Evolutionary conservation across 2,329 filamentous ascomycete species (phyloP).

Genomic region (Exophiala oligosperma): DNA sequence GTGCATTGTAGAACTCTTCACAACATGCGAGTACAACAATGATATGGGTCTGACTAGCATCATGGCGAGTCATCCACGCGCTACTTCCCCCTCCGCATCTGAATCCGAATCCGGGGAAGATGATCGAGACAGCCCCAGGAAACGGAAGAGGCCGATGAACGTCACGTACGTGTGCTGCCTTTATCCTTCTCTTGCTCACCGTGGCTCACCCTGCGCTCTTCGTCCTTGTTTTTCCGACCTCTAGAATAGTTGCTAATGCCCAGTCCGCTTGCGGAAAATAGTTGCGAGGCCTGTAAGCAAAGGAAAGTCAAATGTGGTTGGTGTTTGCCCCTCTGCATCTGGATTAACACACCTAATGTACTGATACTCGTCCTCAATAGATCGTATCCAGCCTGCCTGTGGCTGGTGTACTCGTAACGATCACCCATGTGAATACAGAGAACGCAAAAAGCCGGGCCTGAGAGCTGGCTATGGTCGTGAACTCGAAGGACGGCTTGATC

Average conservation of each 20-base stretch:
- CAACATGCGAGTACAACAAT: neutral
- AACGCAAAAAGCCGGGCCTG: conserved; percentile 68
- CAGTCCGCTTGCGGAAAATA: conserved; percentile 21
- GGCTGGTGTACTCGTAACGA: conserved; percentile 70
- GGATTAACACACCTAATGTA: neutral
- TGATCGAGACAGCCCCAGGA: conserved; percentile 44
- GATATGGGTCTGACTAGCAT: conserved; percentile 12
- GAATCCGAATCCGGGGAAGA: conserved; percentile 45
- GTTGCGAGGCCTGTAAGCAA: conserved; percentile 47
- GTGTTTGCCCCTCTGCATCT: conserved; percentile 21
- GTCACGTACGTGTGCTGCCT: conserved; percentile 28
- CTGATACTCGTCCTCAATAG: conserved; percentile 19
- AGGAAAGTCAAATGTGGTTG: conserved; percentile 48
- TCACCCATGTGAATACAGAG: conserved; percentile 67
- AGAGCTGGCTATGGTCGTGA: conserved; percentile 64
- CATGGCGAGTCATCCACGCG: neutral
- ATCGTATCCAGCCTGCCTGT: conserved; percentile 61
- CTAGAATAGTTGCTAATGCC: conserved; percentile 21
- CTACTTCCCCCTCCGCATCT: conserved; percentile 12
- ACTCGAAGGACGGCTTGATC: conserved; percentile 57
- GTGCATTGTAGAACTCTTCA: neutral
- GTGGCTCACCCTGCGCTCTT: too few species aligned
- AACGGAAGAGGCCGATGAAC: conserved; percentile 57
- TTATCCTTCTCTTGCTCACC: neutral
- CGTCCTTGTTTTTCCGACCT: neutral